Evolutionary conservation across 2,329 filamentous ascomycete genomes (phyloP).

Genomic region (Lecanicillium sp.): DNA sequence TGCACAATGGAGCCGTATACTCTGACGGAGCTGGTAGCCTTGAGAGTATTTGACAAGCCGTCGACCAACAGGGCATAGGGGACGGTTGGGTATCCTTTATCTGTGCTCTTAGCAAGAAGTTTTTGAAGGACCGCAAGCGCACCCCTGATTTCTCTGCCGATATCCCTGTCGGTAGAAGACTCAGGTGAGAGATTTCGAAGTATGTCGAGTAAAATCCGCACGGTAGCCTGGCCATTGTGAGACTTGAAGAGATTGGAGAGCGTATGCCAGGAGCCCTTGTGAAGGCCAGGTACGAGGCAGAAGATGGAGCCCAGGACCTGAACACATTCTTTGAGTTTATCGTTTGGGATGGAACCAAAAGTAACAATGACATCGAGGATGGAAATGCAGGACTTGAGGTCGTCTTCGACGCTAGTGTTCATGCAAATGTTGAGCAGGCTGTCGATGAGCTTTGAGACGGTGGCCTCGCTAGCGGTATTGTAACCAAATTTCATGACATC

Average conservation of each 20-base stretch:
- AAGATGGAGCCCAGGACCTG: conserved; percentile 68
- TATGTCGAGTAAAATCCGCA: conserved; percentile 59
- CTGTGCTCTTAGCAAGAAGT: conserved; percentile 52
- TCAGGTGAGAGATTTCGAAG: conserved; percentile 44
- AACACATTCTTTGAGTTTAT: conserved; percentile 58
- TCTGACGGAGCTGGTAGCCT: conserved; percentile 37
- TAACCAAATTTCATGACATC: conserved; percentile 73
- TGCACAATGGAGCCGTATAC: conserved; percentile 43
- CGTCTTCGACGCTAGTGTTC: conserved; percentile 57
- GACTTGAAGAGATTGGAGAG: conserved; percentile 66
- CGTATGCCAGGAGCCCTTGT: conserved; percentile 63
- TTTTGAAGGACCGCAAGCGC: conserved; percentile 58
- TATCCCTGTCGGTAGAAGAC: conserved; percentile 43
- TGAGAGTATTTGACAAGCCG: conserved; percentile 47
- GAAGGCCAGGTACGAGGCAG: conserved; percentile 54
- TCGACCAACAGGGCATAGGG: conserved; percentile 54
- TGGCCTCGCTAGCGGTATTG: conserved; percentile 57
- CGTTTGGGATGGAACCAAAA: conserved; percentile 61
- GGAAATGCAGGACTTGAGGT: conserved; percentile 60
- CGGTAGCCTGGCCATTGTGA: conserved; percentile 64
- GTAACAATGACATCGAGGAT: conserved; percentile 67
- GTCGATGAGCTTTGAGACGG: conserved; percentile 56
- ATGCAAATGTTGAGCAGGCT: conserved; percentile 61
- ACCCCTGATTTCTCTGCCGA: conserved; percentile 53
- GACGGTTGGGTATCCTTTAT: conserved; percentile 54